Evolutionary conservation across 2,329 filamentous ascomycete genomes (phyloP).

Genomic region (Sphaerulina musiva): DNA sequence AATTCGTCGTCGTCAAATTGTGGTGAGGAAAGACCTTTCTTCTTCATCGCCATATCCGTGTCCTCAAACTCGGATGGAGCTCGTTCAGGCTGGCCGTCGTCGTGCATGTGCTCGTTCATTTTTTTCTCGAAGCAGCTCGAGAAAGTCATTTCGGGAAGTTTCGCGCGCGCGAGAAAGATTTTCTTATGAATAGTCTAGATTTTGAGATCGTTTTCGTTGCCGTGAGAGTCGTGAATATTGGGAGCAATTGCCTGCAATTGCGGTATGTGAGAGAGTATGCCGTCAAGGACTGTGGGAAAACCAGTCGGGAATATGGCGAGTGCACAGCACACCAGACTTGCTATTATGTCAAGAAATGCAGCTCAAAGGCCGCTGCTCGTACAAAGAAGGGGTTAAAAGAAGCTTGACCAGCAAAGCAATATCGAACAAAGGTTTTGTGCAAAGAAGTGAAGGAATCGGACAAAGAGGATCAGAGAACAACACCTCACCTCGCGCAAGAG

Average conservation of each 20-base stretch:
- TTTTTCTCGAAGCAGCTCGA: conserved; percentile 29
- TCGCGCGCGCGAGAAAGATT: neutral
- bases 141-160: conserved; percentile 25
- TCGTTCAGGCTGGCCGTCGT: conserved; percentile 17
- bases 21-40: conserved; percentile 8
- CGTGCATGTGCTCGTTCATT: conserved; percentile 32
- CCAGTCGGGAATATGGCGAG: conserved; percentile 1
- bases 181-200: neutral
- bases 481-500: neutral
- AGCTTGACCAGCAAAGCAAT: conserved; percentile 15
- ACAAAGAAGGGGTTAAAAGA: conserved; percentile 1
- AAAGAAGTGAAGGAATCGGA: conserved; percentile 8
- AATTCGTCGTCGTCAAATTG: conserved; percentile 17
- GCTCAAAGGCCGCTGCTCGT: conserved; percentile 6
- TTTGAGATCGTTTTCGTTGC: neutral
- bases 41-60: conserved; percentile 16
- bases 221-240: conserved; percentile 17
- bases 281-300: conserved; percentile 9
- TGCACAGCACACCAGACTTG: conserved; percentile 10
- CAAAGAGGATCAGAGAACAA: conserved; percentile 1
- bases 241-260: conserved; percentile 18
- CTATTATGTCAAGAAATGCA: neutral
- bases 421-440: conserved; percentile 12
- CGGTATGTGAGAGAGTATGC: conserved; percentile 6
- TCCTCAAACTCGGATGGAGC: conserved; percentile 19